Evolutionary conservation across 1,284 basidiomycete genomes (phyloP).

Genomic region (Trametes pubescens): DNA sequence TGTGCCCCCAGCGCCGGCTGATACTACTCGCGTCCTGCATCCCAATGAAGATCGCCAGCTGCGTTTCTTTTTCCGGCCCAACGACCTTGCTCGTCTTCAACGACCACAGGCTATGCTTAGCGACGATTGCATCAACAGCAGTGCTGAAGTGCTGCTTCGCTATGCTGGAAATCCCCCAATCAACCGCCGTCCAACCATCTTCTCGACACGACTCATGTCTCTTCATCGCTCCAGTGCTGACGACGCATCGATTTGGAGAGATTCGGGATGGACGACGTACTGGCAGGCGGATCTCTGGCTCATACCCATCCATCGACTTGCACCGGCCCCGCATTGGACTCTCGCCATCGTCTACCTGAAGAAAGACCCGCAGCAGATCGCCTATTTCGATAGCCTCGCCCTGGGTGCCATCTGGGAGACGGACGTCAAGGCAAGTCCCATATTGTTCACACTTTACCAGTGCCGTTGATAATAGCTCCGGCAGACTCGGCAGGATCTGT

Average conservation of each 20-base stretch:
- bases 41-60: not conserved
- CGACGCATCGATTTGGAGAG: constrained; percentile 5
- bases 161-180: not conserved
- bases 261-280: not conserved
- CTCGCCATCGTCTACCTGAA: constrained; percentile 8
- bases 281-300: constrained; percentile 20
- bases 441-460: too few species aligned
- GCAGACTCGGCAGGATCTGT: not conserved
- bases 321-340: constrained; percentile 14
- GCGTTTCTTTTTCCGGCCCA: too few species aligned
- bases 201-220: not conserved
- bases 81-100: not conserved
- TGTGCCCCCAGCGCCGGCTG: not conserved
- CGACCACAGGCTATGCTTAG: constrained; percentile 6
- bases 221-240: not conserved
- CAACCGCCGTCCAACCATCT: not conserved
- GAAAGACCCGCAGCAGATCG: constrained; percentile 5
- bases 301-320: constrained; percentile 16
- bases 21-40: not conserved
- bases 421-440: constrained; percentile 6
- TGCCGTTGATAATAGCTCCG: too few species aligned
- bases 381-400: constrained; percentile 20
- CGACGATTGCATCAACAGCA: constrained; percentile 20
- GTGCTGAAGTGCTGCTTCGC: constrained; percentile 4
- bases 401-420: not conserved